Evolutionary conservation across 495 filamentous ascomycete genomes (phyloP).

Genomic region (Talaromyces wortmannii): DNA sequence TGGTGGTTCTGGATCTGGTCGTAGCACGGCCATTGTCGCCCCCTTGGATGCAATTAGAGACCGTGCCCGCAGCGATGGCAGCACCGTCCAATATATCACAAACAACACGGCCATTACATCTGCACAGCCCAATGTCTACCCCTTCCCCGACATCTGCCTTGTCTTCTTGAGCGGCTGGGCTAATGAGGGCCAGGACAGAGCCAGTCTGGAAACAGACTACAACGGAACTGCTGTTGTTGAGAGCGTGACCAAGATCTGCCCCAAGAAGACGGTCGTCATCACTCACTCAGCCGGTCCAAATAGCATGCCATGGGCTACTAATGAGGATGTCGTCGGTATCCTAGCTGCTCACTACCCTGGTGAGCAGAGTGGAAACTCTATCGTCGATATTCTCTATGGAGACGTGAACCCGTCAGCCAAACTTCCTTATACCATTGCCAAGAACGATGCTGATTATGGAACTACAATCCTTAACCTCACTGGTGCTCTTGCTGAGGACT

Average conservation of each 20-base stretch:
- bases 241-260: constrained; percentile 48
- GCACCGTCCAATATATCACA: constrained; percentile 32
- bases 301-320: constrained; percentile 50
- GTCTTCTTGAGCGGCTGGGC: constrained; percentile 51
- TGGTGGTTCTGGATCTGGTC: constrained; percentile 67
- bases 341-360: constrained; percentile 54
- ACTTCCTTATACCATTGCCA: constrained; percentile 66
- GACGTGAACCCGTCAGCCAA: constrained; percentile 53
- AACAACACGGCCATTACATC: constrained; percentile 28
- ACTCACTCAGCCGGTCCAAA: constrained; percentile 55
- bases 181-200: constrained; percentile 50
- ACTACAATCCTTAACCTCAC: constrained; percentile 10
- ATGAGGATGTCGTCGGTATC: constrained; percentile 55
- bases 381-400: constrained; percentile 55
- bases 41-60: constrained; percentile 66
- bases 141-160: constrained; percentile 47
- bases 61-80: constrained; percentile 45
- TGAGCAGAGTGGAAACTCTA: constrained; percentile 50
- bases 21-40: constrained; percentile 76
- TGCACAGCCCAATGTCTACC: constrained; percentile 35
- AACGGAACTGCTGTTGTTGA: constrained; percentile 46
- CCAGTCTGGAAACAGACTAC: constrained; percentile 41
- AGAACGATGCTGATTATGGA: constrained; percentile 55
- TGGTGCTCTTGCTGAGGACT: constrained; percentile 20
- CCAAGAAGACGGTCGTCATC: constrained; percentile 61